phyloP scores from a whole-genome alignment of 1,139 yeast species.

The Pneumocystis wakefieldiae region DNA sequence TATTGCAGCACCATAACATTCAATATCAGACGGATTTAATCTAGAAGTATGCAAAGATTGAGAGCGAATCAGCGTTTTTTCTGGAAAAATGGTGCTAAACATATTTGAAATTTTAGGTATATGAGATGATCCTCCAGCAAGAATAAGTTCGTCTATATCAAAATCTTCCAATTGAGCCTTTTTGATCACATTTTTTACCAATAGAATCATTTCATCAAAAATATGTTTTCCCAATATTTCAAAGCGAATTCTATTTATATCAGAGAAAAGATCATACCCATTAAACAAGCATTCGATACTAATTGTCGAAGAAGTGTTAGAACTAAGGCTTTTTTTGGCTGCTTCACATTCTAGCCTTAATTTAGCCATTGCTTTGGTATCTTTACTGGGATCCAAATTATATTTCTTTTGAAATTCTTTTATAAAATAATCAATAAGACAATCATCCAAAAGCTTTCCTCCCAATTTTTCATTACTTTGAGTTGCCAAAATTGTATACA shows the following conservation, averaged over 20 bases:
- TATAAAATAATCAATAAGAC: conserved; percentile 70
- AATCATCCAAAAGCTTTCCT: conserved; percentile 71
- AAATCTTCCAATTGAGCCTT: conserved; percentile 77
- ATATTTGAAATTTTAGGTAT: conserved; percentile 80
- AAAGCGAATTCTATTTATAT: conserved; percentile 85
- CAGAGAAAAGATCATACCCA: conserved; percentile 84
- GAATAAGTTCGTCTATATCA: conserved; percentile 79
- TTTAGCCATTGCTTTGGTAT: conserved; percentile 75
- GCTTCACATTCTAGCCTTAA: conserved; percentile 68
- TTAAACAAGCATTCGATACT: conserved; percentile 91
- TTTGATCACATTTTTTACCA: conserved; percentile 56
- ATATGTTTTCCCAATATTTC: conserved; percentile 77
- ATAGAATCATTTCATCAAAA: conserved; percentile 57
- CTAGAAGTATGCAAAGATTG: conserved; percentile 69
- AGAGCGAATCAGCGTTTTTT: conserved; percentile 57
- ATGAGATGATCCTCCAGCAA: conserved; percentile 87
- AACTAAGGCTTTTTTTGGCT: conserved; percentile 83
- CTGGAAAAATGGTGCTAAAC: conserved; percentile 64
- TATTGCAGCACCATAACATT: conserved; percentile 91
- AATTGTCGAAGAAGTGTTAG: conserved; percentile 75
- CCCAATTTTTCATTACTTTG: conserved; percentile 73
- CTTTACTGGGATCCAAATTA: conserved; percentile 58
- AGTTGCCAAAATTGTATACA: conserved; percentile 76
- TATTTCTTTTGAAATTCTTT: conserved; percentile 86
- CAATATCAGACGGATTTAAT: conserved; percentile 73